phyloP scores from a whole-genome alignment of 78 protist species.

The Dictyostelium purpureum region DNA sequence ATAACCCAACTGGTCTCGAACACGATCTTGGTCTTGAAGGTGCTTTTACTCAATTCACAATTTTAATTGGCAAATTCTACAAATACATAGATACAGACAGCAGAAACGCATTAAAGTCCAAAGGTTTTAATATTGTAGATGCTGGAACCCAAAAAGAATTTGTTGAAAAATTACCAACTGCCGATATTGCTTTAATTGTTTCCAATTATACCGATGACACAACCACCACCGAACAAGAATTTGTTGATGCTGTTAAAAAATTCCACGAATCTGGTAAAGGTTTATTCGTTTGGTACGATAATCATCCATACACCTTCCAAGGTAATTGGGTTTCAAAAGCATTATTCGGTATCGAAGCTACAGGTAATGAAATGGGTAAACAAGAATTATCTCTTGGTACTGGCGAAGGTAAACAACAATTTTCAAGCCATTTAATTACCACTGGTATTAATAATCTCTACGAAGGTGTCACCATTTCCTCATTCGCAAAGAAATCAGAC shows the following conservation, averaged over 20 bases:
- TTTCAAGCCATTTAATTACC: constrained; percentile 30
- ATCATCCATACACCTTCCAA: neutral
- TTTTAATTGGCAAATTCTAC: constrained; percentile 17
- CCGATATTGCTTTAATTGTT: constrained; percentile 29
- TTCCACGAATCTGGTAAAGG: constrained; percentile 56
- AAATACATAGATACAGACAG: neutral
- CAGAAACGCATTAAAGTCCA: neutral
- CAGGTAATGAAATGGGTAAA: neutral
- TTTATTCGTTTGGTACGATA: constrained; percentile 14
- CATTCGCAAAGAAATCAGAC: neutral
- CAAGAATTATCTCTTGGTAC: neutral
- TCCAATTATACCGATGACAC: neutral
- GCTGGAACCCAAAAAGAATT: constrained; percentile 3
- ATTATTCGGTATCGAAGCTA: neutral
- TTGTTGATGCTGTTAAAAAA: neutral
- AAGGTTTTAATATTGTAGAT: constrained; percentile 16
- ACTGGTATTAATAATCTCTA: constrained; percentile 25
- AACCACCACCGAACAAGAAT: neutral
- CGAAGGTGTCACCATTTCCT: constrained; percentile 1
- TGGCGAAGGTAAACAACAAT: neutral
- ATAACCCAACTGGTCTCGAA: constrained; percentile 23
- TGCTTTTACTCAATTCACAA: constrained; percentile 27
- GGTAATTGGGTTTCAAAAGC: neutral
- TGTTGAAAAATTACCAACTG: neutral
- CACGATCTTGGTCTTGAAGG: constrained; percentile 61